phyloP scores from a whole-genome alignment of 1,284 basidiomycete species.

The Golubevia sp. region DNA sequence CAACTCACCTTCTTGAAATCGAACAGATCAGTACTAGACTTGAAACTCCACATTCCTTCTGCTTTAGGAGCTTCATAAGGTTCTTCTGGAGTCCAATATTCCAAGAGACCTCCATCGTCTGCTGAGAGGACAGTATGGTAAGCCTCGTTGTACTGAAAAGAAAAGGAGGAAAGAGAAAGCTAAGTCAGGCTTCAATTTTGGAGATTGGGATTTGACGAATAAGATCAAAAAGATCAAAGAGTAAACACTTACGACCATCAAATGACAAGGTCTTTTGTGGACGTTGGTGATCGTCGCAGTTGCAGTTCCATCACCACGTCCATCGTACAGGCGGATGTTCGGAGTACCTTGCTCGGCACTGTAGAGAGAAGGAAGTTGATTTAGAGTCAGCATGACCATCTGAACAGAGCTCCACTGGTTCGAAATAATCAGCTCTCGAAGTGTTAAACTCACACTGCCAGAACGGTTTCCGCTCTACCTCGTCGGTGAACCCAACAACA shows the following conservation, averaged over 20 bases:
- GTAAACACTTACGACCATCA: constrained; percentile 76
- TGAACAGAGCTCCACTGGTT: neutral
- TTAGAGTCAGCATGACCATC: neutral
- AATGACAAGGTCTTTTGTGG: constrained; percentile 84
- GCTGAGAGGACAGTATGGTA: constrained; percentile 92
- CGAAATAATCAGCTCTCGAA: neutral
- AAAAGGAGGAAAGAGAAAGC: constrained; percentile 12
- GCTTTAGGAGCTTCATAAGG: constrained; percentile 72
- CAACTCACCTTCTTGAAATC: constrained; percentile 92
- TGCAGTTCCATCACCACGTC: constrained; percentile 78
- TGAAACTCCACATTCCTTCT: constrained; percentile 81
- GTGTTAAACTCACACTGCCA: constrained; percentile 75
- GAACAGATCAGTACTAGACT: constrained; percentile 89
- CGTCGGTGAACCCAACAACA: constrained; percentile 92
- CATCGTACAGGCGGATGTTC: constrained; percentile 87
- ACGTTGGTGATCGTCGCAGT: constrained; percentile 75
- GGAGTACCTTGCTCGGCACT: constrained; percentile 80
- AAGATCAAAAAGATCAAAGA: neutral
- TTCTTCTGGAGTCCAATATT: constrained; percentile 92
- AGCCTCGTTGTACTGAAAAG: constrained; percentile 78
- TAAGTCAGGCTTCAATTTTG: constrained; percentile 8
- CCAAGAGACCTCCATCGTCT: constrained; percentile 91
- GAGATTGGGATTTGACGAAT: neutral
- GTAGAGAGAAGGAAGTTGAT: neutral
- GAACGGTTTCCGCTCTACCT: constrained; percentile 81